Evolutionary conservation across 1,284 basidiomycete species (phyloP), one percentile per base, ranked within the genome.

Genomic region (Ustilago esculenta): DNA sequence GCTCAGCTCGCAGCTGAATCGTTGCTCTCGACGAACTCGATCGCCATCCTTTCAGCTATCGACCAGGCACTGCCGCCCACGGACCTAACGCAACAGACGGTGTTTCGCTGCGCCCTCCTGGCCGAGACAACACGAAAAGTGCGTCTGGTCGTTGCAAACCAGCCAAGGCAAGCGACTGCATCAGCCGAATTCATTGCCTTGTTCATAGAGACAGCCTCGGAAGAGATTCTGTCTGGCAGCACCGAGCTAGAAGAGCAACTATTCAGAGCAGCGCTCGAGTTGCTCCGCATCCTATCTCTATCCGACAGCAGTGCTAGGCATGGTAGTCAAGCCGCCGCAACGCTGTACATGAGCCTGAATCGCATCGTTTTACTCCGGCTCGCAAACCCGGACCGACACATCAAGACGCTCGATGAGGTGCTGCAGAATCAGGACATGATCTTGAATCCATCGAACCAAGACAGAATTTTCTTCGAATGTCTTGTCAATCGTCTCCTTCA

Each of bases 401-500:
- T 43, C 2, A 34, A 48, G 14, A 60, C 55, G 4, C 42, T 75
- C 9, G 37, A 54, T 36, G 66, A 59, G 25, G 53, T 72, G 6
- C 41, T 53, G 17, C 44, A 73, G 25, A 35, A 54, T 34, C 73
- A 75, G 33, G 59, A 55, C 11, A 24, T 60, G 17, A 48, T 73
- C 20, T 54, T 75, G 25, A 49, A 58, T 18, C 41, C 48, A 4
- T 54, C 44, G 9, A 72, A 72, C 24, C 57, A 57, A n/a, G 76
- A 80, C 29, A 35, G 20, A 0, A 44, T 40, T 34, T 79, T 80
- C 36, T 54, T 73, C 45, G 51, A 72, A 37, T 75, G 73, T 48
- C 45, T 80, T 11, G 47, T 64, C 34, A 70, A 80, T 23, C 69
- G 71, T 30, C 20, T 48, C 39, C 41, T 45, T 20, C 51, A 43